These are phyloP conservation scores for Salix suchowensis DNA, from an alignment of 345 rosid genomes.

Conservation along the genomic window DNA sequence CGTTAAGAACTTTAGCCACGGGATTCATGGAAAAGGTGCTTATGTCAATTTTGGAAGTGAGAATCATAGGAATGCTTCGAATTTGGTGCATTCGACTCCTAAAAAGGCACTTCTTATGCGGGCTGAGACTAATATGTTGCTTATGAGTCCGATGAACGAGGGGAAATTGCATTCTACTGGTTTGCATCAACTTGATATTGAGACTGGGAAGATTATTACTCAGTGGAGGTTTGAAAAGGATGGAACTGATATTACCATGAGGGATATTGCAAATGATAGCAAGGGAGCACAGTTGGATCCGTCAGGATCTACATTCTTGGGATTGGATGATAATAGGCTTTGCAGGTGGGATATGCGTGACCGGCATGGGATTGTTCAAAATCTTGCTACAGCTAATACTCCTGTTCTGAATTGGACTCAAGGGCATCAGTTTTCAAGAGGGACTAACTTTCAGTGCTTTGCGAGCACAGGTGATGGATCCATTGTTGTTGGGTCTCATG, in stretches of 20 bases:
- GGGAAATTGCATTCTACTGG: conserved; percentile 66
- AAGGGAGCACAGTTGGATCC: conserved; percentile 97
- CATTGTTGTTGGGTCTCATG: conserved; percentile 92
- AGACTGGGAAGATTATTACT: conserved; percentile 81
- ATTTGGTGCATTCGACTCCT: conserved; percentile 54
- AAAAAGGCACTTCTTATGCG: conserved; percentile 91
- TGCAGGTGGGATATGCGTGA: conserved; percentile 99
- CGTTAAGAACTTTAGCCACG: conserved; percentile 82
- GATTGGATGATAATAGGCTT: conserved; percentile 89
- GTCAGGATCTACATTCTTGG: conserved; percentile 87
- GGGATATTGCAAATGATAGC: conserved; percentile 84
- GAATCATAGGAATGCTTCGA: conserved; percentile 28
- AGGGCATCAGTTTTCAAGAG: conserved; percentile 98
- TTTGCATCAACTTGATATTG: conserved; percentile 94
- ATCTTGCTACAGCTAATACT: conserved; percentile 57
- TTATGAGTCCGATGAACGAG: conserved; percentile 84
- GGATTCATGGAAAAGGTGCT: conserved; percentile 92
- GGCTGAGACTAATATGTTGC: conserved; percentile 94
- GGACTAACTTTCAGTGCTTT: conserved; percentile 95
- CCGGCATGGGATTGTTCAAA: conserved; percentile 79
- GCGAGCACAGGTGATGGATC: conserved; percentile 99
- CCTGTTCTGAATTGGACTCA: conserved; percentile 90
- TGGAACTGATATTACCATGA: conserved; percentile 91
- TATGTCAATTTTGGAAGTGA: conserved; percentile 69
- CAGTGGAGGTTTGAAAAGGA: conserved; percentile 96